These are phyloP conservation scores for Colletotrichum kahawae DNA, from an alignment of 2,329 filamentous ascomycete species.

Conservation along the genomic window DNA sequence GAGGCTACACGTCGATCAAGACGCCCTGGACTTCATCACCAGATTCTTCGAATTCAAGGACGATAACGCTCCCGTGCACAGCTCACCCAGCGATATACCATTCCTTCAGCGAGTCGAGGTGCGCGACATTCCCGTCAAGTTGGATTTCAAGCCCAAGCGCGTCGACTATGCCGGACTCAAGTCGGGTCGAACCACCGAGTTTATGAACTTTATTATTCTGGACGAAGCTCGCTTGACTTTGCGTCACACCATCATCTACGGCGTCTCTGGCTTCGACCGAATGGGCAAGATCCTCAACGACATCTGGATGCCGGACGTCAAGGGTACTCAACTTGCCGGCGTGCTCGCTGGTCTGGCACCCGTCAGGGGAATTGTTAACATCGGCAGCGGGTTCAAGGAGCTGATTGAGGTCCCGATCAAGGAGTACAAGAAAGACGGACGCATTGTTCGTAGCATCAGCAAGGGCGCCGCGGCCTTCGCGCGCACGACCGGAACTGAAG, in stretches of 20 bases:
- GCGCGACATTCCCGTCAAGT: conserved; percentile 79
- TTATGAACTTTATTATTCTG: conserved; percentile 97
- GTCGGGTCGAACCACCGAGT: conserved; percentile 93
- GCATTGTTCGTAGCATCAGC: conserved; percentile 87
- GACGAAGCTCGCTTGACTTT: conserved; percentile 88
- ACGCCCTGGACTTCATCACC: conserved; percentile 95
- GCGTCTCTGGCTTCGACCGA: conserved; percentile 87
- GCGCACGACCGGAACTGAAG: conserved; percentile 89
- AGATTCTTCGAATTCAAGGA: conserved; percentile 99
- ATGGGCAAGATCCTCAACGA: conserved; percentile 91
- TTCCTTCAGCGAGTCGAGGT: conserved; percentile 93
- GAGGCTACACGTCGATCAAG: conserved; percentile 93
- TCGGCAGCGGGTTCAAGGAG: conserved; percentile 85
- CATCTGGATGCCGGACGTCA: conserved; percentile 95
- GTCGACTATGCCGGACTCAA: conserved; percentile 93
- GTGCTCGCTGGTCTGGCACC: conserved; percentile 89
- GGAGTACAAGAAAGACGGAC: conserved; percentile 93
- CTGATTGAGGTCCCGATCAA: conserved; percentile 87
- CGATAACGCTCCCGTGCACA: conserved; percentile 60
- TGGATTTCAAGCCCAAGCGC: conserved; percentile 97
- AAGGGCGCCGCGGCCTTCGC: conserved; percentile 92
- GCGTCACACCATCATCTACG: conserved; percentile 90
- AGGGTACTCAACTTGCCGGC: conserved; percentile 83
- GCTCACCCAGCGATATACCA: conserved; percentile 72
- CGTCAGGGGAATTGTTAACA: conserved; percentile 88